Conservation (phyloP, 331 rosid species). For the Acacia concinna region DNA sequence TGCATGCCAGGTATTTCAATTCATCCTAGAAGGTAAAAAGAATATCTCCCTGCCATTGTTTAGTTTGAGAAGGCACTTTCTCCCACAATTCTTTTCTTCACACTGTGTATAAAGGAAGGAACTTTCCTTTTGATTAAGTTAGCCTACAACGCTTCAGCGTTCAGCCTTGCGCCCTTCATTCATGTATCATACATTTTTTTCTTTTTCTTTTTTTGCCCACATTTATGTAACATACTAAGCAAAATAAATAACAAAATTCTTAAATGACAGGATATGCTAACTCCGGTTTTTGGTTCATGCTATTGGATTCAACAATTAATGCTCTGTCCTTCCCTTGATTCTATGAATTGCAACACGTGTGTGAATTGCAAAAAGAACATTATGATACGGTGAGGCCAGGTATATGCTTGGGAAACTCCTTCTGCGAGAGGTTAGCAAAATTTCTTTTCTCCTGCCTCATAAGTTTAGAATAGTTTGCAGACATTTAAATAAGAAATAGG, state of each 20-base stretch:
- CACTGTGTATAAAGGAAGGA: constrained; percentile 44
- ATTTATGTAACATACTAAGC: too few relatives aligned
- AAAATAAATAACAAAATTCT: not conserved
- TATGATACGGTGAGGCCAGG: not conserved
- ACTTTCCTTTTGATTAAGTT: not conserved
- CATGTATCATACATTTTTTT: not conserved
- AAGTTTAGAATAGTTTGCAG: constrained; percentile 30
- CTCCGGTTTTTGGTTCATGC: not conserved
- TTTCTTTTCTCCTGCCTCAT: constrained; percentile 1
- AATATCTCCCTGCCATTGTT: constrained; percentile 22
- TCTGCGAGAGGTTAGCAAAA: not conserved
- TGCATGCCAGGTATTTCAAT: constrained; percentile 11
- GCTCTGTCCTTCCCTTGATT: not conserved
- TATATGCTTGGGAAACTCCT: not conserved
- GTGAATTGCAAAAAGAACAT: not conserved
- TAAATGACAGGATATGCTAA: not conserved
- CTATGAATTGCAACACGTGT: not conserved
- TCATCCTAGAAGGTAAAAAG: not conserved
- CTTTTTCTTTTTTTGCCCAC: too few relatives aligned
- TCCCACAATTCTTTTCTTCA: constrained; percentile 56
- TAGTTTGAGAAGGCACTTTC: constrained; percentile 25
- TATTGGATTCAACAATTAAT: not conserved
- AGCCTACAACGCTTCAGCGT: not conserved
- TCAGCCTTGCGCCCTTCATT: not conserved
- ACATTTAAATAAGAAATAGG: not conserved